Evolutionary conservation across 2,329 filamentous ascomycete genomes (phyloP).

Genomic region (Ophiostoma ips): DNA sequence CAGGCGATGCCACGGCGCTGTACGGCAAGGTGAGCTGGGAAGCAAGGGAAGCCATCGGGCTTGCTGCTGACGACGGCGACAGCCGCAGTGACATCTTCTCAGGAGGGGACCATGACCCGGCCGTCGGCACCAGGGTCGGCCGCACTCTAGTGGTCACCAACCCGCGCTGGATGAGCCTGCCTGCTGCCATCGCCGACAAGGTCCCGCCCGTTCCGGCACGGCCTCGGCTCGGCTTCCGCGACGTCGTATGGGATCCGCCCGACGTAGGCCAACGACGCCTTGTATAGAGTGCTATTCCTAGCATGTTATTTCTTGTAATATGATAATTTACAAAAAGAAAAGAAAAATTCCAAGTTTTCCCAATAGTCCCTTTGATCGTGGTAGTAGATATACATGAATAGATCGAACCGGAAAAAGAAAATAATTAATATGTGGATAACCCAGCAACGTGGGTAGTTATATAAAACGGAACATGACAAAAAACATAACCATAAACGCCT

Average conservation of each 20-base stretch:
- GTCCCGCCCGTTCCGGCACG: conserved; percentile 14
- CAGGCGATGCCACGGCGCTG: conserved; percentile 41
- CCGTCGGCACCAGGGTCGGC: not conserved
- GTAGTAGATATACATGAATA: no score
- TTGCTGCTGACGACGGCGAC: conserved; percentile 10
- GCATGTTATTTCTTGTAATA: not conserved
- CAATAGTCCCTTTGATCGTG: no score
- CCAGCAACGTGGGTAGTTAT: no score
- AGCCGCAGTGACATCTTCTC: not conserved
- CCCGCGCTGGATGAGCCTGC: conserved; percentile 13
- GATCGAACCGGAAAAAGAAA: no score
- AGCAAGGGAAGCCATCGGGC: conserved; percentile 23
- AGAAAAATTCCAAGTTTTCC: no score
- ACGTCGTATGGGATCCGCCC: conserved; percentile 27
- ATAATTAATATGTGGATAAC: no score
- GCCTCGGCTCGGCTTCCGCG: conserved; percentile 19
- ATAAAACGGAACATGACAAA: not conserved
- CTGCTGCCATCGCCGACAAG: conserved; percentile 3
- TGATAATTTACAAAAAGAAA: no score
- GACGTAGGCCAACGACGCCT: conserved; percentile 9
- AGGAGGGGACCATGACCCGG: not conserved
- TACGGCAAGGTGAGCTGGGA: conserved; percentile 28
- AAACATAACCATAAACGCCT: not conserved
- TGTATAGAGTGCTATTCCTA: not conserved
- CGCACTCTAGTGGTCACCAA: conserved; percentile 19